A percentile compares a stretch with the other conserved stretches of the same genome.
phyloP scores from a whole-genome alignment of 2,329 filamentous ascomycete species.

The Penicillium italicum region DNA sequence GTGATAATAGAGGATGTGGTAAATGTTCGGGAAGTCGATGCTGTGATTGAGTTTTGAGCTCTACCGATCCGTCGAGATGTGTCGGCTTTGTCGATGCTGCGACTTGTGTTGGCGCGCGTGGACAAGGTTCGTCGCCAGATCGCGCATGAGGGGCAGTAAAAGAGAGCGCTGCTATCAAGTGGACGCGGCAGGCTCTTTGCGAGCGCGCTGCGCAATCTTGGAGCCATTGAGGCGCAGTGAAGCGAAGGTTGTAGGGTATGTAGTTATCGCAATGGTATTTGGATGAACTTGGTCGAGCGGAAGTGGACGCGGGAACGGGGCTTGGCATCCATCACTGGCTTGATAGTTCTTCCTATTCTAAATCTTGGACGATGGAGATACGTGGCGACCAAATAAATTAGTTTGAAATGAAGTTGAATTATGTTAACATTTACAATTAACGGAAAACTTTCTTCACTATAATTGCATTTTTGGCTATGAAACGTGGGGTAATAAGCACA shows the following conservation, averaged over 20 bases:
- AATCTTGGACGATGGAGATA: not conserved
- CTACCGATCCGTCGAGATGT: slow-evolving; percentile 13
- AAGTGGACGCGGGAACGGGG: slow-evolving; percentile 19
- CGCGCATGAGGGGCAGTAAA: slow-evolving; percentile 43
- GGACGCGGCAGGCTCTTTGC: slow-evolving; percentile 33
- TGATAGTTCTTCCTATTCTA: not conserved
- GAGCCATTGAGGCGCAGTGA: slow-evolving; percentile 34
- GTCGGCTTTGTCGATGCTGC: slow-evolving; percentile 12
- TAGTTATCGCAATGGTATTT: slow-evolving; percentile 1
- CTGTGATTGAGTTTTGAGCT: slow-evolving; percentile 4
- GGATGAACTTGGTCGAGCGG: slow-evolving; percentile 14
- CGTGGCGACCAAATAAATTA: not conserved
- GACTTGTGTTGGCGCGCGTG: slow-evolving; percentile 24
- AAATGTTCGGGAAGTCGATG: slow-evolving; percentile 32
- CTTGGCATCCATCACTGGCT: slow-evolving; percentile 18
- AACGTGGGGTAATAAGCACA: slow-evolving; percentile 3
- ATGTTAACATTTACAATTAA: not conserved
- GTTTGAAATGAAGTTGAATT: not conserved
- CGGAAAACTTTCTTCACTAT: not conserved
- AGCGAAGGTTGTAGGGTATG: not conserved
- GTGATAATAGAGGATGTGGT: slow-evolving; percentile 54
- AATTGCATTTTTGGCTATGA: not conserved
- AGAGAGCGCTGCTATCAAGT: slow-evolving; percentile 25
- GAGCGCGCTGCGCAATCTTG: slow-evolving; percentile 38
- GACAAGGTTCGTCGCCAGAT: slow-evolving; percentile 33